A percentile compares a stretch with the other conserved stretches of the same genome.
These are phyloP conservation scores for Pseudotulostoma volvatum DNA, from an alignment of 495 filamentous ascomycete genomes.

Conservation along the genomic window DNA sequence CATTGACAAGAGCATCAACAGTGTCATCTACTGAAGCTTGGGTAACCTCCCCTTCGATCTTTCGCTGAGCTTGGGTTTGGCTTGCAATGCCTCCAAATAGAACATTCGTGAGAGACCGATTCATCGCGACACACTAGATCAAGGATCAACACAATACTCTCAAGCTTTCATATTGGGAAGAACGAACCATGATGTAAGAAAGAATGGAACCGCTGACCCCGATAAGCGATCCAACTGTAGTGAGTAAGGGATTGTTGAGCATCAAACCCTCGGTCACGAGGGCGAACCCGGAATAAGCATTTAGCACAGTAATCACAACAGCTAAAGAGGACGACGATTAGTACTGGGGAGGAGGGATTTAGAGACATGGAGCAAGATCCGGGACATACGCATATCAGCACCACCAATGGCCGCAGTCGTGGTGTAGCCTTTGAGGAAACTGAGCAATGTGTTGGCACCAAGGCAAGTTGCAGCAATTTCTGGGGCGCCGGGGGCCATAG, in stretches of 20 bases:
- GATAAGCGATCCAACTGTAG: conserved; percentile 63
- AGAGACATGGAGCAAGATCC: background rate
- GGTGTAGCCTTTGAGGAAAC: conserved; percentile 67
- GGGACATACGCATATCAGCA: conserved; percentile 52
- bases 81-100: conserved; percentile 62
- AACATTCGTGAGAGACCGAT: conserved; percentile 62
- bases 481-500: conserved; percentile 57
- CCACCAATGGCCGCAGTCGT: conserved; percentile 71
- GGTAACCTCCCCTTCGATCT: conserved; percentile 57
- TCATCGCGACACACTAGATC: conserved; percentile 62
- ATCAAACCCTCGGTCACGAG: conserved; percentile 73
- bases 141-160: background rate
- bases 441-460: conserved; percentile 53
- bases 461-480: conserved; percentile 57
- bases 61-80: conserved; percentile 41
- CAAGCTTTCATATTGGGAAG: background rate
- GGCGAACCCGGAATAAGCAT: conserved; percentile 73
- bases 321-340: conserved; percentile 15
- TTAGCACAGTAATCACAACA: conserved; percentile 71
- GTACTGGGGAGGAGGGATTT: too few species aligned
- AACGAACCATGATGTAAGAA: conserved; percentile 49
- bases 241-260: conserved; percentile 68
- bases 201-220: conserved; percentile 70
- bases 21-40: conserved; percentile 61
- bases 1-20: conserved; percentile 48